phyloP scores from a whole-genome alignment of 2,329 filamentous ascomycete genomes.

The Xylariales sp. region DNA sequence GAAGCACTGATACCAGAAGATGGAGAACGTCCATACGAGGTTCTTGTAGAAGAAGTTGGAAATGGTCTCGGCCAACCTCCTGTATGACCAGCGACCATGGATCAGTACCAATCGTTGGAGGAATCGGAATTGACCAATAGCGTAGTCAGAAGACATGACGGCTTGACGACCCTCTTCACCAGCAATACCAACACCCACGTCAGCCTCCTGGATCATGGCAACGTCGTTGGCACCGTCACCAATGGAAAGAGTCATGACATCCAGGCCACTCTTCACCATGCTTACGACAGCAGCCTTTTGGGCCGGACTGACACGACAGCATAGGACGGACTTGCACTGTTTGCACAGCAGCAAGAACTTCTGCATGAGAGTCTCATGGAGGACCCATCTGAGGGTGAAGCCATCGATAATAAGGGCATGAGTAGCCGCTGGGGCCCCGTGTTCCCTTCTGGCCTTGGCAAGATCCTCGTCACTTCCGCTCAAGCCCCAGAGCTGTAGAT shows the following conservation, averaged over 20 bases:
- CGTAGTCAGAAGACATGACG: slow-evolving; percentile 94
- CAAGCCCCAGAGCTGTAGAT: slow-evolving; percentile 69
- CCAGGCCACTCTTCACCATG: slow-evolving; percentile 90
- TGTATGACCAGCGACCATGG: slow-evolving; percentile 94
- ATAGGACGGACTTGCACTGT: slow-evolving; percentile 92
- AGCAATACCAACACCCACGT: slow-evolving; percentile 94
- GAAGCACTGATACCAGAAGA: slow-evolving; percentile 98
- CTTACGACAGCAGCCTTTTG: slow-evolving; percentile 96
- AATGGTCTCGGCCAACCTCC: slow-evolving; percentile 85
- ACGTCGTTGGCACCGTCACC: slow-evolving; percentile 95
- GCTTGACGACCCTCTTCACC: slow-evolving; percentile 89
- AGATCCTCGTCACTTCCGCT: slow-evolving; percentile 85
- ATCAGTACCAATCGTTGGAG: slow-evolving; percentile 80
- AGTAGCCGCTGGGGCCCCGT: slow-evolving; percentile 79
- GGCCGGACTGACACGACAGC: slow-evolving; percentile 92
- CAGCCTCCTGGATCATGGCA: slow-evolving; percentile 95
- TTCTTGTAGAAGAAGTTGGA: slow-evolving; percentile 99
- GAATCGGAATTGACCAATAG: slow-evolving; percentile 90
- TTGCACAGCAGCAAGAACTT: slow-evolving; percentile 95
- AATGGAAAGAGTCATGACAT: slow-evolving; percentile 93
- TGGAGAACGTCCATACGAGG: slow-evolving; percentile 91
- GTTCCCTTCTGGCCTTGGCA: slow-evolving; percentile 70
- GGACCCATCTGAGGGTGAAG: slow-evolving; percentile 82
- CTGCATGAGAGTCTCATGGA: slow-evolving; percentile 77
- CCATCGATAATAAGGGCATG: slow-evolving; percentile 95